These are phyloP conservation scores for Solanum pennellii DNA, from an alignment of 257 asterid species.

Conservation along the genomic window DNA sequence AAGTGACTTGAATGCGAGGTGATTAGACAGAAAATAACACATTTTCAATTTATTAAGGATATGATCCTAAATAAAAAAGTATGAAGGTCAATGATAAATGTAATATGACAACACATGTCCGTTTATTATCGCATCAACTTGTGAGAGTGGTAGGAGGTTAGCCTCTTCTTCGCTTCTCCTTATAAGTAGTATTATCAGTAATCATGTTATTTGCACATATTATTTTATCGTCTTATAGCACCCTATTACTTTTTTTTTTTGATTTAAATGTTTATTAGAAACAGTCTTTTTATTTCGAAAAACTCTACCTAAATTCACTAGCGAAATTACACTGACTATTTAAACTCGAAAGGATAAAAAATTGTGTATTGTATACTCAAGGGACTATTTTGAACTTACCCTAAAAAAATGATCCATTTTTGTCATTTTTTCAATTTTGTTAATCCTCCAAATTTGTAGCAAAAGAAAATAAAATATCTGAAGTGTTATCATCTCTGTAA, in stretches of 20 bases:
- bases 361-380: not conserved
- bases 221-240: not conserved
- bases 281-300: rapidly evolving
- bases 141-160: not conserved
- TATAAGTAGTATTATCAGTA: no score
- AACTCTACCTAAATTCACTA: not conserved
- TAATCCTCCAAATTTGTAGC: not conserved
- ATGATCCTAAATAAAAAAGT: not conserved
- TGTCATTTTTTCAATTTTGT: not conserved
- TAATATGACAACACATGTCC: not conserved
- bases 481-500: not conserved
- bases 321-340: no score
- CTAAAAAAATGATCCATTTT: not conserved
- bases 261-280: rapidly evolving
- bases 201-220: not conserved
- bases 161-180: not conserved
- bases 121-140: not conserved
- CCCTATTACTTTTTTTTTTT: not conserved
- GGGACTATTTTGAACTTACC: not conserved
- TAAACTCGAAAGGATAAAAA: not conserved
- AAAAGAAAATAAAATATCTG: not conserved
- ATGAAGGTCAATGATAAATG: not conserved
- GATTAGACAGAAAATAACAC: not conserved
- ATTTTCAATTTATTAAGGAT: no score
- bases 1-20: no score